phyloP scores from a whole-genome alignment of 371 early-diverging fungal species.

The Cokeromyces recurvatus region DNA sequence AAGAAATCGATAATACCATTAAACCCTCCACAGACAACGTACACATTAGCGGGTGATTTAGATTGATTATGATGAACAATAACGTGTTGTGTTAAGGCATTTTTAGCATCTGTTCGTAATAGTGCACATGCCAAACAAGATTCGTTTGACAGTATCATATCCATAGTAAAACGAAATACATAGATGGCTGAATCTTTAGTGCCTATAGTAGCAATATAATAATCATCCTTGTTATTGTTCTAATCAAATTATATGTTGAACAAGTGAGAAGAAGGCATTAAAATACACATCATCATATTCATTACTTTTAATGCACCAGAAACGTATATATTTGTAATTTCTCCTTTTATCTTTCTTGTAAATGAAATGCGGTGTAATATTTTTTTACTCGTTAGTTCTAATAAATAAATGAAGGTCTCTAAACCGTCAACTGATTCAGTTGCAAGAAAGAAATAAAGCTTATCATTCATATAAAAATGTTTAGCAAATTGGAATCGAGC shows the following conservation, averaged over 20 bases:
- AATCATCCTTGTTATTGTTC: slow-evolving; percentile 1
- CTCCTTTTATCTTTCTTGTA: not conserved
- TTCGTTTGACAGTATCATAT: no score
- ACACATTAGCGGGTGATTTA: not conserved
- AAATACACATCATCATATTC: not conserved
- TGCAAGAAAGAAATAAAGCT: not conserved
- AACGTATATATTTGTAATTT: slow-evolving; percentile 2
- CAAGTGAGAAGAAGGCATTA: not conserved
- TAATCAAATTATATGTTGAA: not conserved
- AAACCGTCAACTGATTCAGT: not conserved
- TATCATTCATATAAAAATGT: not conserved
- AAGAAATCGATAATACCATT: slow-evolving; percentile 19
- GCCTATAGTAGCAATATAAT: slow-evolving; percentile 7
- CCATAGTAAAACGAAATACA: slow-evolving; percentile 1
- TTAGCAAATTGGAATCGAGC: not conserved
- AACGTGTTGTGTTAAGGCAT: slow-evolving; percentile 1
- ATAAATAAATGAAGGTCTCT: slow-evolving; percentile 1
- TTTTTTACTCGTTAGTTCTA: not conserved
- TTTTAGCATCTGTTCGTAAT: slow-evolving; percentile 10
- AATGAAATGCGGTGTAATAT: not conserved
- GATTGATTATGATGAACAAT: not conserved
- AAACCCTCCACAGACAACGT: slow-evolving; percentile 12
- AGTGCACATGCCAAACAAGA: slow-evolving; percentile 1
- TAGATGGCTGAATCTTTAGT: slow-evolving; percentile 13
- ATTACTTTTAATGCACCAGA: slow-evolving; percentile 1